phyloP scores from a whole-genome alignment of 164 flowering plant species.

The Tetrastigma voinierianum region DNA sequence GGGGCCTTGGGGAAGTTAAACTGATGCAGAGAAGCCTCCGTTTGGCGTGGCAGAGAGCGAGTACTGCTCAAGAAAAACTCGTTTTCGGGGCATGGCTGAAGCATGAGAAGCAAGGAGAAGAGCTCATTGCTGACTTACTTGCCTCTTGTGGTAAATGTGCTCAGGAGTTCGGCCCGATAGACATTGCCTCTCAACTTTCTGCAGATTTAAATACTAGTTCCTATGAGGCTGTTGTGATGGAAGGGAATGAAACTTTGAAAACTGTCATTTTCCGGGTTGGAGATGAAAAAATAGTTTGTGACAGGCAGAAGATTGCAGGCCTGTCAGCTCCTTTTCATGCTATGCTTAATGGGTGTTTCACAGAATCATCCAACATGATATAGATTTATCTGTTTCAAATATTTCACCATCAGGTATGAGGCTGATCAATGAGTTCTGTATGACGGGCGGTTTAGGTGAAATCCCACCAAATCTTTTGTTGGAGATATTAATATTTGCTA shows the following conservation, averaged over 20 bases:
- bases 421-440: constrained; percentile 61
- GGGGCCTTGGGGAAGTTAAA: constrained; percentile 88
- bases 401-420: constrained; percentile 72
- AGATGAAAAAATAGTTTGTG: constrained; percentile 68
- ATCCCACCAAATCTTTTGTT: constrained; percentile 58
- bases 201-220: constrained; percentile 16
- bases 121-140: constrained; percentile 72
- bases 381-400: constrained; percentile 80
- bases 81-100: constrained; percentile 94
- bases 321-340: constrained; percentile 84
- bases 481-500: constrained; percentile 80
- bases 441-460: constrained; percentile 53
- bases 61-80: constrained; percentile 66
- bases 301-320: constrained; percentile 68
- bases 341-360: constrained; percentile 91
- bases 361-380: constrained; percentile 68
- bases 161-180: constrained; percentile 65
- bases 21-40: constrained; percentile 82
- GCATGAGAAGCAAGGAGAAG: constrained; percentile 90
- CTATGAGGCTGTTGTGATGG: constrained; percentile 17
- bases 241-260: constrained; percentile 20
- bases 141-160: constrained; percentile 70
- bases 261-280: constrained; percentile 60
- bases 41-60: constrained; percentile 75
- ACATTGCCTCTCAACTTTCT: constrained; percentile 58